A percentile compares a stretch with the other conserved stretches of the same genome.
Conservation (phyloP, 108 stramenopile species). For the Licmophora abbreviata region DNA sequence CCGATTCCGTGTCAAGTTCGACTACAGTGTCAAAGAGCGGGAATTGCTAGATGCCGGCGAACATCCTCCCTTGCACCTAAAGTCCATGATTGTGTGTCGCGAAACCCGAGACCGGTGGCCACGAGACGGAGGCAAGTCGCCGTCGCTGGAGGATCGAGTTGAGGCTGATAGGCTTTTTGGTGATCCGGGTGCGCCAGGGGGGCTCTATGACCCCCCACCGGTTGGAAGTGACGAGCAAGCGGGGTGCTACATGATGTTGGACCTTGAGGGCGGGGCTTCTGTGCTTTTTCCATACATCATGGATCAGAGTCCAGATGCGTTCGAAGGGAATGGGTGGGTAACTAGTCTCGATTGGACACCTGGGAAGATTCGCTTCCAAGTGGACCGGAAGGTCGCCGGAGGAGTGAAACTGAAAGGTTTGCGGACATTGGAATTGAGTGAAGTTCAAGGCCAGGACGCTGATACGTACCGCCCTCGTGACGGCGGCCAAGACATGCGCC, state of each 20-base stretch:
- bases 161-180: constrained; percentile 49
- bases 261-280: constrained; percentile 79
- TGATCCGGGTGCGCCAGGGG: constrained; percentile 67
- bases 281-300: constrained; percentile 62
- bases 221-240: constrained; percentile 62
- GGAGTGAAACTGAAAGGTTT: constrained; percentile 59
- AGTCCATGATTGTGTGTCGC: constrained; percentile 73
- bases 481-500: constrained; percentile 65
- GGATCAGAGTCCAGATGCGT: constrained; percentile 49
- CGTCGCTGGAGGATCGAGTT: constrained; percentile 2
- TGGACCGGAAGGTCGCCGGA: constrained; percentile 68
- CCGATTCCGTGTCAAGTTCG: constrained; percentile 75
- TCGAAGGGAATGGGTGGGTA: constrained; percentile 53
- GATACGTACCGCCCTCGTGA: constrained; percentile 74
- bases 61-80: constrained; percentile 57
- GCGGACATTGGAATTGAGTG: constrained; percentile 74
- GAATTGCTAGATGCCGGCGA: constrained; percentile 8
- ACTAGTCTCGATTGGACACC: constrained; percentile 84
- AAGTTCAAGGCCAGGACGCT: constrained; percentile 68
- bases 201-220: constrained; percentile 83
- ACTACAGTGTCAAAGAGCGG: constrained; percentile 43
- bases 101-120: constrained; percentile 71
- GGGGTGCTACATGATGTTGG: constrained; percentile 57
- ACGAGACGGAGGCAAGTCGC: not conserved
- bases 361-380: constrained; percentile 71